Base-by-base conservation (phyloP, 495 filamentous ascomycete species). In the Ramalina peruviana region DNA sequence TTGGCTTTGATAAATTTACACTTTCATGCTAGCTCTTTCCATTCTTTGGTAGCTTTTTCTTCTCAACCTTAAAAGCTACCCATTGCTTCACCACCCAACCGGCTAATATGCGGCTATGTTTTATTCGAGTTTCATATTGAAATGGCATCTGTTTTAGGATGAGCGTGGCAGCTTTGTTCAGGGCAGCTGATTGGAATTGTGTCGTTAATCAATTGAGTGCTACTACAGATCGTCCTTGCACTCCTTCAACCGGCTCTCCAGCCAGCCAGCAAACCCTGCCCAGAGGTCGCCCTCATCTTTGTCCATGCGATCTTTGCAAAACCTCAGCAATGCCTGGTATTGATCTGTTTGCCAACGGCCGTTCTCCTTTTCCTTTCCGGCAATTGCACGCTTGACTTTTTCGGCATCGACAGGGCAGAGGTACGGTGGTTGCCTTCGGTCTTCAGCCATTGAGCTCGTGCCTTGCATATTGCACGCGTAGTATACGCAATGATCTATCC, bases 401-500 rank as follows among this genome's bases (percentile, higher is more conserved):
- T 66, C 67, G 51, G 75, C 48, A 58, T 80, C 80, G 3, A 84
- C 67, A 0, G 78, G 79, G 56, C 81, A 85, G 15, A 82, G 57
- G 58, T 82, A 84, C 11, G 79, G 76, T 40, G 81, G 80, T 59
- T 85, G 81, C 36, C 80, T 60, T 12, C 70, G 65, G 60, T 84
- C 82, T 61, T 86, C 82, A 10, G 60, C 62, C 20, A 85, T 61
- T 7, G 72, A 67, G 3, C 71, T 72, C 2, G 74, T 80, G 25
- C 77, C 72, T 55, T 85, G 80, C 81, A 85, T 84, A 26, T 69
- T 67, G 54, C 81, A 85, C 0, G 81, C 81, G 54, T 83, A 83
- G 54, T 82, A 86, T 3, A 73, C 61, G 57, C 81, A 84, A 57
- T 85, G 82, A 7, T 60, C 79, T 4, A 85, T 66, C 0, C 74